Conservation (phyloP, 1,139 yeast species). For the Hansenula lynferdii region DNA sequence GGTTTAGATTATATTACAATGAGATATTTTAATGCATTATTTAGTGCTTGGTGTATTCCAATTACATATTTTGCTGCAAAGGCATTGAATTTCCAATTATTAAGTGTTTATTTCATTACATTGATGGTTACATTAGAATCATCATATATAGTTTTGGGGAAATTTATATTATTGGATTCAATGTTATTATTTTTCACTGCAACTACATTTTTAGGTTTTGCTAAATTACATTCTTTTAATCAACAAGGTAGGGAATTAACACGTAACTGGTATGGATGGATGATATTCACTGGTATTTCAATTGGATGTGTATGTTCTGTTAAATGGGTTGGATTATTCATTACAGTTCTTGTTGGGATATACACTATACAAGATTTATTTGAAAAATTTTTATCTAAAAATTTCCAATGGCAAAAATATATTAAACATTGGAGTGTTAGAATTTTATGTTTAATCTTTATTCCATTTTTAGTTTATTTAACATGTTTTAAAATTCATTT, state of each 20-base stretch:
- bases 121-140: conserved; percentile 62
- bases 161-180: conserved; percentile 70
- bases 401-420: conserved; percentile 39
- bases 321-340: conserved; percentile 93
- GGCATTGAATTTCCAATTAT: conserved; percentile 38
- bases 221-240: conserved; percentile 47
- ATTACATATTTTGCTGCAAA: conserved; percentile 58
- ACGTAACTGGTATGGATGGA: conserved; percentile 47
- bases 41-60: conserved; percentile 61
- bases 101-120: conserved; percentile 49
- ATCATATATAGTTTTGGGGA: conserved; percentile 60
- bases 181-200: conserved; percentile 69
- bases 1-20: conserved; percentile 49
- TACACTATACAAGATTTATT: conserved; percentile 75
- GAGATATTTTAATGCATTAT: conserved; percentile 63
- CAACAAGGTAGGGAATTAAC: conserved; percentile 35
- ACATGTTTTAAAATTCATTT: conserved; percentile 80
- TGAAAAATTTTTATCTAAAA: conserved; percentile 48
- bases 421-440: conserved; percentile 69
- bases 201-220: conserved; percentile 52
- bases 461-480: conserved; percentile 72
- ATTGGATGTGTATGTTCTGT: conserved; percentile 93
- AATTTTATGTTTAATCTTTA: conserved; percentile 56
- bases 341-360: conserved; percentile 80
- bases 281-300: conserved; percentile 65